These are phyloP conservation scores for Castanopsis chinensis DNA, from an alignment of 306 rosid genomes.

Conservation along the genomic window DNA sequence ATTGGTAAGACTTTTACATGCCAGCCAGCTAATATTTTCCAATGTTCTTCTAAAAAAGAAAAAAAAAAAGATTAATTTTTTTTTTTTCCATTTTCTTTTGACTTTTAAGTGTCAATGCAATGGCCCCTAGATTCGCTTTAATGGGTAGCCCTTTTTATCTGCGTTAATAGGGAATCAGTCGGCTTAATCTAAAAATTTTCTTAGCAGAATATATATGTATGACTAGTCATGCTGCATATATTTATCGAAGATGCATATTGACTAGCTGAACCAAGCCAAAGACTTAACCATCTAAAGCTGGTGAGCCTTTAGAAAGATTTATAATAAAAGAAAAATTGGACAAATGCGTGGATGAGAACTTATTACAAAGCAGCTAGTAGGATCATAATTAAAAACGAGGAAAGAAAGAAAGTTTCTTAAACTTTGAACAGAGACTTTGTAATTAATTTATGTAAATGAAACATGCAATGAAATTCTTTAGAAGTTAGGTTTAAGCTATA, in stretches of 20 bases:
- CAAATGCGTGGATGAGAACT: too few relatives aligned
- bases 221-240: background rate
- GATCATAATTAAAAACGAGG: too few relatives aligned
- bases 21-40: constrained; percentile 18
- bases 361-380: too few relatives aligned
- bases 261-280: background rate
- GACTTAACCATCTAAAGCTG: too few relatives aligned
- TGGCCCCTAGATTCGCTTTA: constrained; percentile 34
- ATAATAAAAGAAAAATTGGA: too few relatives aligned
- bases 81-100: constrained; percentile 13
- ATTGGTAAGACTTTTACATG: constrained; percentile 2
- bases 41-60: constrained; percentile 19
- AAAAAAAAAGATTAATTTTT: constrained; percentile 10
- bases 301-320: too few relatives aligned
- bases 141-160: background rate
- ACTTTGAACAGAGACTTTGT: constrained; percentile 22
- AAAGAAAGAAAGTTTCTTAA: background rate
- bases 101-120: constrained; percentile 37
- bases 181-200: background rate
- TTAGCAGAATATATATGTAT: background rate
- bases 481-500: constrained; percentile 44
- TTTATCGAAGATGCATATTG: background rate
- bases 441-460: constrained; percentile 13
- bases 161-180: constrained; percentile 11
- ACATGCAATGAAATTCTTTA: constrained; percentile 28